Percentiles rank a stretch among this genome's conserved stretches.
Conservation (phyloP, 176 grass and related monocot species). For the Ampelocalamus luodianensis region DNA sequence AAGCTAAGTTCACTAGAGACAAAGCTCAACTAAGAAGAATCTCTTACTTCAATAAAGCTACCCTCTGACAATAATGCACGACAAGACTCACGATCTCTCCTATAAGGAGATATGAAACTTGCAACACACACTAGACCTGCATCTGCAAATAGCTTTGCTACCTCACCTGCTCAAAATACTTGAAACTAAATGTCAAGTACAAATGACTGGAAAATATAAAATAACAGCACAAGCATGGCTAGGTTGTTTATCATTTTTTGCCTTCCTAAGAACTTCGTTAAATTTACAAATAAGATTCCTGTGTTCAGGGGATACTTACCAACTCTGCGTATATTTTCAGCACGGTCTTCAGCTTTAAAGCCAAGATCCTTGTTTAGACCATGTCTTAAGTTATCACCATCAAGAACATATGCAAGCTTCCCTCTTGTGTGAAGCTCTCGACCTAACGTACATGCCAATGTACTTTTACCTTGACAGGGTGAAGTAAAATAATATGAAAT, state of each 20-base stretch:
- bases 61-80: slow-evolving; percentile 74
- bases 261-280: background rate
- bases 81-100: slow-evolving; percentile 74
- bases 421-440: slow-evolving; percentile 75
- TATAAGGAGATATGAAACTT: slow-evolving; percentile 97
- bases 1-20: background rate
- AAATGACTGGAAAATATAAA: background rate
- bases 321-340: slow-evolving; percentile 93
- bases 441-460: slow-evolving; percentile 81
- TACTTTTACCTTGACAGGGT: slow-evolving; percentile 80
- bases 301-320: slow-evolving; percentile 41
- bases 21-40: slow-evolving; percentile 22
- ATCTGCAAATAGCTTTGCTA: slow-evolving; percentile 93
- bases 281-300: background rate
- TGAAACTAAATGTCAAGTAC: slow-evolving; percentile 29
- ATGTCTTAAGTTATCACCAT: slow-evolving; percentile 94
- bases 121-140: slow-evolving; percentile 94
- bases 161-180: slow-evolving; percentile 70
- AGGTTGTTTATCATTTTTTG: background rate
- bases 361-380: slow-evolving; percentile 94
- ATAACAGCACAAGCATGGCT: background rate
- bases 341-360: slow-evolving; percentile 83
- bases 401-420: slow-evolving; percentile 89
- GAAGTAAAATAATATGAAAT: background rate
- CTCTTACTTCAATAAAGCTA: slow-evolving; percentile 88